These are phyloP conservation scores for Cystobasidium slooffiae DNA, from an alignment of 1,284 basidiomycete genomes.

Conservation along the genomic window DNA sequence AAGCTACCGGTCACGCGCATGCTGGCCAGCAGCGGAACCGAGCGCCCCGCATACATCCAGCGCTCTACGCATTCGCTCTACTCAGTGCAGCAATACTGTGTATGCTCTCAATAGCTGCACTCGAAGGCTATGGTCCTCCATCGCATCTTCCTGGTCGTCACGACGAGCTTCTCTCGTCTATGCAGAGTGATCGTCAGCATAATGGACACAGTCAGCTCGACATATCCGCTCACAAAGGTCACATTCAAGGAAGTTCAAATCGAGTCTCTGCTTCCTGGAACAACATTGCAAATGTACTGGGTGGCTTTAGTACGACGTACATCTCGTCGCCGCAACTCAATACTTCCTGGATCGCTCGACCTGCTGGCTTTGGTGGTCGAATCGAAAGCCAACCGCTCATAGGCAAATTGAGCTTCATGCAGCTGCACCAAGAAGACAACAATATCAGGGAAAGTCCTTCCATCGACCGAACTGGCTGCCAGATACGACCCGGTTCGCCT, in stretches of 20 bases:
- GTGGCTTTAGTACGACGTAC: conserved; percentile 38
- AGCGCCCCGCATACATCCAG: conserved; percentile 30
- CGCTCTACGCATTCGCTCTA: conserved; percentile 21
- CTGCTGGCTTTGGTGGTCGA: conserved; percentile 36
- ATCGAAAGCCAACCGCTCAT: conserved; percentile 15
- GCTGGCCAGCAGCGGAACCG: background rate
- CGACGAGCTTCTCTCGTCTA: background rate
- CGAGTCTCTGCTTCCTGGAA: conserved; percentile 21
- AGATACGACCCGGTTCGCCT: background rate
- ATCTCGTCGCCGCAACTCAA: conserved; percentile 40
- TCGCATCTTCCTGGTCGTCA: background rate
- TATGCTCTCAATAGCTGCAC: conserved; percentile 7
- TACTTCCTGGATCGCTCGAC: conserved; percentile 30
- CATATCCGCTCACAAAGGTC: background rate
- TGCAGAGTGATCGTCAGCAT: background rate
- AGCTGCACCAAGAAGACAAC: background rate
- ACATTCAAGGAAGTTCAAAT: background rate
- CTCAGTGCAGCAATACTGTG: conserved; percentile 8
- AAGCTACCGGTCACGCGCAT: background rate
- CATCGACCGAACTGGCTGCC: conserved; percentile 15
- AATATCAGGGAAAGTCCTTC: background rate
- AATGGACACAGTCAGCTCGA: background rate
- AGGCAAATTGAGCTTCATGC: conserved; percentile 18
- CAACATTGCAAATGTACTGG: conserved; percentile 33
- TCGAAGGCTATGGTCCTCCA: conserved; percentile 14